These are phyloP conservation scores for Phytophthora boehmeriae DNA, from an alignment of 352 stramenopile species.

Conservation along the genomic window DNA sequence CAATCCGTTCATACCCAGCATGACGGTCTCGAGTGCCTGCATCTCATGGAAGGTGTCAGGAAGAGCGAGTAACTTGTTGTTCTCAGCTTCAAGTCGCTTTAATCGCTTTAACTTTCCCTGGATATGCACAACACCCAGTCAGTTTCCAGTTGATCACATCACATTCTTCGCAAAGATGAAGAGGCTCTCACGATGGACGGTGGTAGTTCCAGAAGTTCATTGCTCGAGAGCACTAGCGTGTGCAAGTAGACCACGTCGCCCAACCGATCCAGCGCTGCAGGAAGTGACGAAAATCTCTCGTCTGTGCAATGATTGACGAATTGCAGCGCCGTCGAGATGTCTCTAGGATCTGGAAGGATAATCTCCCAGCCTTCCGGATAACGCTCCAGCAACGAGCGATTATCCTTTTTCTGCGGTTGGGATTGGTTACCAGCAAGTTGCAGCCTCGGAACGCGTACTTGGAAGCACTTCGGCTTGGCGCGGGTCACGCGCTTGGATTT, in stretches of 20 bases:
- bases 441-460: conserved; percentile 49
- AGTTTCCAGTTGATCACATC: neutral
- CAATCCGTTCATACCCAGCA: conserved; percentile 67
- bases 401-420: conserved; percentile 6
- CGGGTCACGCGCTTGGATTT: conserved; percentile 56
- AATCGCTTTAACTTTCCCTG: conserved; percentile 64
- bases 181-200: conserved; percentile 57
- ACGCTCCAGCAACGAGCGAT: conserved; percentile 17
- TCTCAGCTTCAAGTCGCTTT: conserved; percentile 65
- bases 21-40: conserved; percentile 46
- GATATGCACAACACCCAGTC: conserved; percentile 12
- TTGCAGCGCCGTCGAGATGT: conserved; percentile 40
- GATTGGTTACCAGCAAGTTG: conserved; percentile 26
- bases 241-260: conserved; percentile 51
- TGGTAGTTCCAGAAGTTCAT: conserved; percentile 67
- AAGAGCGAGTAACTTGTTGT: conserved; percentile 69
- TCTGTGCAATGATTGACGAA: conserved; percentile 59
- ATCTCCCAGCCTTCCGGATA: conserved; percentile 64
- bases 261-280: conserved; percentile 57
- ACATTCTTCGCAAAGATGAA: neutral
- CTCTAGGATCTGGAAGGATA: conserved; percentile 23
- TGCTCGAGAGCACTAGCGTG: conserved; percentile 54
- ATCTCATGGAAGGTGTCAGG: conserved; percentile 63
- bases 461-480: conserved; percentile 58
- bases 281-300: conserved; percentile 40